Percentiles rank a stretch among this genome's conserved stretches.
These are phyloP conservation scores for Zalaria sp. DNA, from an alignment of 2,329 filamentous ascomycete species.

Conservation along the genomic window DNA sequence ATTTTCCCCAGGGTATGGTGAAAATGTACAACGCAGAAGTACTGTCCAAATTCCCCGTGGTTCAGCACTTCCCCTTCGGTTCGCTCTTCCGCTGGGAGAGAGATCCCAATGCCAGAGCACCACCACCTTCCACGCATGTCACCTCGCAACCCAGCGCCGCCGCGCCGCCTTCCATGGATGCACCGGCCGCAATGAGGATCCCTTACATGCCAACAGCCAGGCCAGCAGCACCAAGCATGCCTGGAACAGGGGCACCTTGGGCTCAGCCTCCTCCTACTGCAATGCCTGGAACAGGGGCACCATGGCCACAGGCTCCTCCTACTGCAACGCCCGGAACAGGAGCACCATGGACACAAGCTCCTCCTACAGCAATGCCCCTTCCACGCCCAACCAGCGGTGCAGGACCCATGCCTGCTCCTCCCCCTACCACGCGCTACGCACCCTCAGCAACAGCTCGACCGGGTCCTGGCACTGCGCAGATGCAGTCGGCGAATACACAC, in stretches of 20 bases:
- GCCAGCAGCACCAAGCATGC: slow-evolving; percentile 1
- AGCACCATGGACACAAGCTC: slow-evolving; percentile 2
- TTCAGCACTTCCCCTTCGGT: slow-evolving; percentile 66
- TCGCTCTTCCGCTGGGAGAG: slow-evolving; percentile 34
- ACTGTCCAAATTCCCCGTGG: slow-evolving; percentile 88
- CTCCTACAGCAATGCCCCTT: background rate
- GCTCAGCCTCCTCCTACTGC: slow-evolving; percentile 5
- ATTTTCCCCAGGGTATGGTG: slow-evolving; percentile 61
- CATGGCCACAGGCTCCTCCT: slow-evolving; percentile 9
- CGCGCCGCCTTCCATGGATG: background rate
- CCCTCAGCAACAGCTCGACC: too few relatives aligned
- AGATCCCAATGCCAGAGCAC: slow-evolving; percentile 25
- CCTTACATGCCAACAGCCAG: slow-evolving; percentile 13
- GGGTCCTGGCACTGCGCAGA: too few relatives aligned
- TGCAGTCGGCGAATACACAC: too few relatives aligned
- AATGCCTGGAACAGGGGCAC: slow-evolving; percentile 8
- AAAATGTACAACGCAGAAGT: slow-evolving; percentile 99
- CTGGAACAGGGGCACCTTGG: slow-evolving; percentile 11
- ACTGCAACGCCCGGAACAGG: slow-evolving; percentile 2
- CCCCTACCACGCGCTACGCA: too few relatives aligned
- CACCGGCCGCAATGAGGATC: slow-evolving; percentile 7
- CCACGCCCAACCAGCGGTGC: too few relatives aligned
- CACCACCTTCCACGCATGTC: slow-evolving; percentile 11
- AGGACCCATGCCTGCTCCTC: too few relatives aligned
- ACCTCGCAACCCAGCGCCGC: slow-evolving; percentile 15